Conservation (phyloP, 1,284 basidiomycete genomes). For the Naganishia sp. region DNA sequence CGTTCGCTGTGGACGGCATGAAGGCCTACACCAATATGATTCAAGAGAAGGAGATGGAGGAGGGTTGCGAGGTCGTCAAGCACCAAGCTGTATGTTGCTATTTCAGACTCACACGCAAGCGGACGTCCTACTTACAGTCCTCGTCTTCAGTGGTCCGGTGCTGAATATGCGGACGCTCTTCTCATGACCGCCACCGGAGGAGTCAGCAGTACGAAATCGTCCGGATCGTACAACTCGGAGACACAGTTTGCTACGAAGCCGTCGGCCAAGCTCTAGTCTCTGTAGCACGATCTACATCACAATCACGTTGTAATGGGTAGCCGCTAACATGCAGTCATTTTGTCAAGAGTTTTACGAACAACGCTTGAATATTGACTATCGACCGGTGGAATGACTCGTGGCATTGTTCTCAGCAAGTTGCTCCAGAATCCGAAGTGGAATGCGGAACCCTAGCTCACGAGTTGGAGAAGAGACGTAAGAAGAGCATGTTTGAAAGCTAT, state of each 20-base stretch:
- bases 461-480: too few species aligned
- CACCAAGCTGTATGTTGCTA: slow-evolving; percentile 55
- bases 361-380: too few species aligned
- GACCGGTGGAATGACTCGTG: too few species aligned
- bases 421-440: too few species aligned
- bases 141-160: slow-evolving; percentile 80
- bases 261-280: slow-evolving; percentile 18
- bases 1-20: slow-evolving; percentile 79
- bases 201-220: slow-evolving; percentile 89
- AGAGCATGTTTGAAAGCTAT: too few species aligned
- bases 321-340: too few species aligned
- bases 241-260: slow-evolving; percentile 66
- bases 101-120: background rate
- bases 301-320: slow-evolving; percentile 16
- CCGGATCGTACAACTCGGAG: slow-evolving; percentile 86
- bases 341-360: too few species aligned
- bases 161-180: slow-evolving; percentile 86
- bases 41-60: slow-evolving; percentile 78
- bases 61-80: slow-evolving; percentile 83
- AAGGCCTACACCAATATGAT: slow-evolving; percentile 63
- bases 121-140: slow-evolving; percentile 28
- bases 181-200: slow-evolving; percentile 95
- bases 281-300: background rate
- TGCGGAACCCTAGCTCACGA: too few species aligned
- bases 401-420: too few species aligned